Evolutionary conservation across 768 basidiomycete genomes (phyloP).

Genomic region (Hysterangium stoloniferum): DNA sequence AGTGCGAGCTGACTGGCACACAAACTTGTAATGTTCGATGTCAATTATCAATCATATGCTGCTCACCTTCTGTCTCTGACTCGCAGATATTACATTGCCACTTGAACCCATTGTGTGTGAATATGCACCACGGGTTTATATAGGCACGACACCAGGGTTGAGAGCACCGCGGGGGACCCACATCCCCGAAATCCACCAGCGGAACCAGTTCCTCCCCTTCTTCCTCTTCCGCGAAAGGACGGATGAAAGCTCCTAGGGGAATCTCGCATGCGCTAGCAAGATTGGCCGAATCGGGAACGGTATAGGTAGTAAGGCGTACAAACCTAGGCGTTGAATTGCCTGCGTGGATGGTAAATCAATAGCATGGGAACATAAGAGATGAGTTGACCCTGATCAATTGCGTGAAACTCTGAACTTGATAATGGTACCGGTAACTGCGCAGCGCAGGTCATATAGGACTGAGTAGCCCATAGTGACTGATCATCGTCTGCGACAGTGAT

Average conservation of each 20-base stretch:
- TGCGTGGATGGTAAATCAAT: conserved; percentile 17
- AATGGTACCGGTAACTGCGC: conserved; percentile 60
- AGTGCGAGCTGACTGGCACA: conserved; percentile 60
- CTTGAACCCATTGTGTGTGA: conserved; percentile 70
- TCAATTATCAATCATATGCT: background rate
- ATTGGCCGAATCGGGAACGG: conserved; percentile 71
- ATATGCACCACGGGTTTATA: conserved; percentile 90
- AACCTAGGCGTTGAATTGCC: conserved; percentile 91
- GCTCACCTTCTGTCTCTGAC: conserved; percentile 78
- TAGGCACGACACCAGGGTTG: conserved; percentile 67
- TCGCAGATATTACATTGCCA: conserved; percentile 94
- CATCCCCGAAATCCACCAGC: conserved; percentile 58
- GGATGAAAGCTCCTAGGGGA: conserved; percentile 77
- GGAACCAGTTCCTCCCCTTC: conserved; percentile 75
- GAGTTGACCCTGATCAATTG: conserved; percentile 79
- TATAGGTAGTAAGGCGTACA: conserved; percentile 84
- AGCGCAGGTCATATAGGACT: conserved; percentile 57
- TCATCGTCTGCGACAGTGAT: conserved; percentile 73
- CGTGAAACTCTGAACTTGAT: conserved; percentile 78
- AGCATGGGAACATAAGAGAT: no score
- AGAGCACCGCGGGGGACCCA: conserved; percentile 78
- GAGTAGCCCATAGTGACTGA: conserved; percentile 67
- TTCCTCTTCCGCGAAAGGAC: conserved; percentile 84
- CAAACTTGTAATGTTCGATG: background rate
- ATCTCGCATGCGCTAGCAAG: conserved; percentile 77